Percentiles rank a stretch among this genome's conserved stretches.
Evolutionary conservation across 192 early-diverging fungal species (phyloP).

Genomic region (Entomortierella lignicola): DNA sequence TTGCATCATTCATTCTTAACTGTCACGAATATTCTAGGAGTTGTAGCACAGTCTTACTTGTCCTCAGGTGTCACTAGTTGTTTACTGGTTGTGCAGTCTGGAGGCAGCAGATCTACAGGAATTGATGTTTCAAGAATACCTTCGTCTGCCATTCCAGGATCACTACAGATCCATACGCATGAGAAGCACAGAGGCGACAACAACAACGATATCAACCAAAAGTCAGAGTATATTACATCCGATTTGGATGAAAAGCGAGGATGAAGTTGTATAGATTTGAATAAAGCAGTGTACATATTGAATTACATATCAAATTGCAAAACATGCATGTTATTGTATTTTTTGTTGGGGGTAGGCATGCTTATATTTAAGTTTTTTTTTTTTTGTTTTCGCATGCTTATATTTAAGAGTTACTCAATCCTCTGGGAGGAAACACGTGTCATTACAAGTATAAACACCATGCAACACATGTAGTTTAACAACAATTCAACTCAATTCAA

Average conservation of each 20-base stretch:
- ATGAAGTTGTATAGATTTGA: too few relatives aligned
- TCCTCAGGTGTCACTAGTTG: slow-evolving; percentile 24
- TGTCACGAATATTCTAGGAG: slow-evolving; percentile 27
- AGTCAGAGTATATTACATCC: not conserved
- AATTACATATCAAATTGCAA: too few relatives aligned
- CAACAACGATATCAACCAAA: not conserved
- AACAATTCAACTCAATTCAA: too few relatives aligned
- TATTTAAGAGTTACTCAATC: too few relatives aligned
- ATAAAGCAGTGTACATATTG: too few relatives aligned
- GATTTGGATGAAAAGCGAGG: not conserved
- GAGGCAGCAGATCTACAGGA: not conserved
- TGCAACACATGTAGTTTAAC: too few relatives aligned
- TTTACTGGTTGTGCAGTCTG: slow-evolving; percentile 35
- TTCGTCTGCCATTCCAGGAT: too few relatives aligned
- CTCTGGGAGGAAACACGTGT: too few relatives aligned
- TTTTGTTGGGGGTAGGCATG: too few relatives aligned
- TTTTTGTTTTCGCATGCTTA: not conserved
- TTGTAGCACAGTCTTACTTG: slow-evolving; percentile 22
- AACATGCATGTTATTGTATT: too few relatives aligned
- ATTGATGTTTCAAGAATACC: not conserved
- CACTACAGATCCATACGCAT: not conserved
- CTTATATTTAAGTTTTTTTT: not conserved
- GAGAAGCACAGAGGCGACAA: too few relatives aligned
- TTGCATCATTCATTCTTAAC: slow-evolving; percentile 38
- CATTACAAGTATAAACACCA: too few relatives aligned